A percentile compares a stretch with the other conserved stretches of the same genome.
Conservation (phyloP, 441 rosid genomes). For the Gossypium aridum region DNA sequence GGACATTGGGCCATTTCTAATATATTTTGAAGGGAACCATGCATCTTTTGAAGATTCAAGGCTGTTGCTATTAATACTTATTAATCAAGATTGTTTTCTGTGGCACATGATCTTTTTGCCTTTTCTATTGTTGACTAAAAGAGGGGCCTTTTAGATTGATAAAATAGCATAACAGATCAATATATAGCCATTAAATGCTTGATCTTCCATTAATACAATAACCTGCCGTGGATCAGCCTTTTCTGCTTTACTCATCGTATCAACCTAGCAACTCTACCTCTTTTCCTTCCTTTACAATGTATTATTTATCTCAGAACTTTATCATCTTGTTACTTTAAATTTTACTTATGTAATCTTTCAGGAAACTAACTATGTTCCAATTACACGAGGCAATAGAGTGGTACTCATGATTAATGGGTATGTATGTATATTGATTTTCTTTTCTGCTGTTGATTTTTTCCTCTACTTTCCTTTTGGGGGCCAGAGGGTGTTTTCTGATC, state of each 20-base stretch:
- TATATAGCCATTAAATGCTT: background rate
- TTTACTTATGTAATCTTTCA: constrained; percentile 32
- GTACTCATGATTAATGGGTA: constrained; percentile 97
- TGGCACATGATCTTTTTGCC: background rate
- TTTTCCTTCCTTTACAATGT: background rate
- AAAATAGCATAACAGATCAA: background rate
- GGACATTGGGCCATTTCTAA: background rate
- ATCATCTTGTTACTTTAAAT: background rate
- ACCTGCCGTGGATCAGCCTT: background rate
- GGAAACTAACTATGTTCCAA: constrained; percentile 95
- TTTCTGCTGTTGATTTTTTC: constrained; percentile 7
- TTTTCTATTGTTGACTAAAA: background rate
- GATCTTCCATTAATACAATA: background rate
- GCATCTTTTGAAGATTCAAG: background rate
- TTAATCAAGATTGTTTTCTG: background rate
- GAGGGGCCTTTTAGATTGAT: background rate
- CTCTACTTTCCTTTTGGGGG: background rate
- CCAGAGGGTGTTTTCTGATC: background rate
- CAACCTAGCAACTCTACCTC: background rate
- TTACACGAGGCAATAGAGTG: constrained; percentile 85
- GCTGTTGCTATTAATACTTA: background rate
- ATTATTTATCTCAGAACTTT: background rate
- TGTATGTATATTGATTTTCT: constrained; percentile 15
- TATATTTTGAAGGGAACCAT: background rate
- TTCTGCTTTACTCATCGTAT: background rate